A percentile compares a stretch with the other conserved stretches of the same genome.
Evolutionary conservation across 371 early-diverging fungal species (phyloP).

Genomic region (Rhizomucor miehei): DNA sequence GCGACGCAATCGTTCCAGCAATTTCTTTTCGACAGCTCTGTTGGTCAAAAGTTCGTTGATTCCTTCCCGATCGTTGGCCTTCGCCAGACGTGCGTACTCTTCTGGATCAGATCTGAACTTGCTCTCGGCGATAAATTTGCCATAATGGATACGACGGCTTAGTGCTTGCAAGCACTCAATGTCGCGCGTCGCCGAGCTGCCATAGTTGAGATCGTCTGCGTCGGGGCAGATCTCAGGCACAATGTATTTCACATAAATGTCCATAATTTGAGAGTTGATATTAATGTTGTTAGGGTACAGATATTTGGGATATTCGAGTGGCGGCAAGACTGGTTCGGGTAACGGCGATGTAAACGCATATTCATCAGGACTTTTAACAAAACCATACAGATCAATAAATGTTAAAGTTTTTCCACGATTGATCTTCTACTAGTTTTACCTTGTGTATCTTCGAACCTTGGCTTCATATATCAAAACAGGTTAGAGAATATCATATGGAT

Average conservation of each 20-base stretch:
- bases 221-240: slow-evolving; percentile 62
- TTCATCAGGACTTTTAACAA: slow-evolving; percentile 92
- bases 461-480: slow-evolving; percentile 45
- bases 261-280: slow-evolving; percentile 76
- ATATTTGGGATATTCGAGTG: slow-evolving; percentile 71
- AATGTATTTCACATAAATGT: slow-evolving; percentile 73
- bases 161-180: slow-evolving; percentile 90
- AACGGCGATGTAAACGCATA: slow-evolving; percentile 88
- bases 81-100: slow-evolving; percentile 82
- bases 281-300: slow-evolving; percentile 79
- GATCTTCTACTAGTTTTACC: slow-evolving; percentile 23
- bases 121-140: slow-evolving; percentile 96
- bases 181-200: slow-evolving; percentile 89
- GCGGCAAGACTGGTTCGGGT: slow-evolving; percentile 85
- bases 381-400: too few species aligned
- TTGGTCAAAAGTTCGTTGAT: slow-evolving; percentile 88
- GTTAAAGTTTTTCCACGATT: too few species aligned
- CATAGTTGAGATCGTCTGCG: slow-evolving; percentile 87
- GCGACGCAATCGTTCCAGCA: slow-evolving; percentile 76
- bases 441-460: slow-evolving; percentile 80
- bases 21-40: slow-evolving; percentile 73
- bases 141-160: slow-evolving; percentile 93
- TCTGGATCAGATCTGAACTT: slow-evolving; percentile 84
- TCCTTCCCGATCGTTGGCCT: slow-evolving; percentile 68
- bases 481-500: background rate